Evolutionary conservation across 176 grass and related monocot genomes (phyloP).

Genomic region (Triticum monococcum): DNA sequence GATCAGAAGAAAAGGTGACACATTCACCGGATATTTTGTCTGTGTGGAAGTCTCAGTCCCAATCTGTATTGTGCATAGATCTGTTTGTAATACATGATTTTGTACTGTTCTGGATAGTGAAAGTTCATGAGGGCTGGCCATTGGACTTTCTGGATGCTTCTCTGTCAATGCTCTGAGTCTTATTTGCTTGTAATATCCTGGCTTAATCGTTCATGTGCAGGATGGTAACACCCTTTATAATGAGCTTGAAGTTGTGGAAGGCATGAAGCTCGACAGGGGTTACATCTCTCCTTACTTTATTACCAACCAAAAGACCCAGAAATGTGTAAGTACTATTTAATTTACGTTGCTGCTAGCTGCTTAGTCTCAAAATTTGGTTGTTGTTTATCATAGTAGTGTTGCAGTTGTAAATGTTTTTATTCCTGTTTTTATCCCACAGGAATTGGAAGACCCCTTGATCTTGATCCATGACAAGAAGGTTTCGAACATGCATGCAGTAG

Average conservation of each 20-base stretch:
- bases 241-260: conserved; percentile 97
- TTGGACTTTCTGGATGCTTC: background rate
- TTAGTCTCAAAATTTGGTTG: background rate
- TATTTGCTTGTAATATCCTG: background rate
- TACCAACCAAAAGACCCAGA: conserved; percentile 89
- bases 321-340: conserved; percentile 75
- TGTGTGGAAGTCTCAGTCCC: background rate
- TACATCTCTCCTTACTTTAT: conserved; percentile 99
- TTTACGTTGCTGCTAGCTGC: background rate
- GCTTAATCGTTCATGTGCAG: conserved; percentile 32
- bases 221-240: conserved; percentile 94
- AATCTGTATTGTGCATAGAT: background rate
- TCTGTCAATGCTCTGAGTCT: background rate
- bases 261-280: conserved; percentile 96
- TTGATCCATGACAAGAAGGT: conserved; percentile 99
- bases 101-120: background rate
- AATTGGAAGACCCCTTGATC: conserved; percentile 89
- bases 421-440: conserved; percentile 36
- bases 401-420: background rate
- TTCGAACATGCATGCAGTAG: conserved; percentile 66
- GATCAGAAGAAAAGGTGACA: background rate
- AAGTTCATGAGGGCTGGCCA: background rate
- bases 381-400: background rate
- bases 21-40: background rate
- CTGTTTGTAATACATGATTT: background rate